A percentile compares a stretch with the other conserved stretches of the same genome.
These are phyloP conservation scores for Amaranthus cruentus DNA, from an alignment of 148 eudicot genomes.

Conservation along the genomic window DNA sequence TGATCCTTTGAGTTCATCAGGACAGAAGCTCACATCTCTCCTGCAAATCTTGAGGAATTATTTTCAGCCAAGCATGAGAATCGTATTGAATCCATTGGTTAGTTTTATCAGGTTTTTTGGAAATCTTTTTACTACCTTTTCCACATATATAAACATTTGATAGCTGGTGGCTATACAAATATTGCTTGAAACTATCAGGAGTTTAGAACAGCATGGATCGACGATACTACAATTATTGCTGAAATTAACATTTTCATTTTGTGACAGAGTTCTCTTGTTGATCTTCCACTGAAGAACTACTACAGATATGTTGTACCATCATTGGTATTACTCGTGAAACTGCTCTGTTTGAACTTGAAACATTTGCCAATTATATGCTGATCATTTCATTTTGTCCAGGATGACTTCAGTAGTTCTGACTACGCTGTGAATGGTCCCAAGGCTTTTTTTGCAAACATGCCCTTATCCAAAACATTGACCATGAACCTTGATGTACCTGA, in stretches of 20 bases:
- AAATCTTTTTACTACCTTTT: slow-evolving; percentile 7
- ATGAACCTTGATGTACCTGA: slow-evolving; percentile 99
- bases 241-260: slow-evolving; percentile 19
- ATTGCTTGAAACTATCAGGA: background rate
- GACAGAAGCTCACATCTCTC: slow-evolving; percentile 84
- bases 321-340: slow-evolving; percentile 42
- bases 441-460: slow-evolving; percentile 99
- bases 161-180: background rate
- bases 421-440: slow-evolving; percentile 77
- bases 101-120: slow-evolving; percentile 22
- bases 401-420: slow-evolving; percentile 86
- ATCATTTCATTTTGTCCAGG: slow-evolving; percentile 45
- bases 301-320: slow-evolving; percentile 92
- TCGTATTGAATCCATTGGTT: slow-evolving; percentile 91
- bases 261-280: slow-evolving; percentile 93
- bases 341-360: slow-evolving; percentile 5
- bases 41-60: slow-evolving; percentile 62
- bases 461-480: slow-evolving; percentile 87
- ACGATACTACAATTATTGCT: background rate
- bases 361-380: slow-evolving; percentile 14
- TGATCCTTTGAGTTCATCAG: slow-evolving; percentile 91
- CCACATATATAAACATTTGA: background rate
- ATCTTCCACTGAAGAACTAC: slow-evolving; percentile 95
- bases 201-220: no score
- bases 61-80: slow-evolving; percentile 88